A percentile compares a stretch with the other conserved stretches of the same genome.
phyloP scores from a whole-genome alignment of 768 basidiomycete genomes.

The Mycena polygramma region DNA sequence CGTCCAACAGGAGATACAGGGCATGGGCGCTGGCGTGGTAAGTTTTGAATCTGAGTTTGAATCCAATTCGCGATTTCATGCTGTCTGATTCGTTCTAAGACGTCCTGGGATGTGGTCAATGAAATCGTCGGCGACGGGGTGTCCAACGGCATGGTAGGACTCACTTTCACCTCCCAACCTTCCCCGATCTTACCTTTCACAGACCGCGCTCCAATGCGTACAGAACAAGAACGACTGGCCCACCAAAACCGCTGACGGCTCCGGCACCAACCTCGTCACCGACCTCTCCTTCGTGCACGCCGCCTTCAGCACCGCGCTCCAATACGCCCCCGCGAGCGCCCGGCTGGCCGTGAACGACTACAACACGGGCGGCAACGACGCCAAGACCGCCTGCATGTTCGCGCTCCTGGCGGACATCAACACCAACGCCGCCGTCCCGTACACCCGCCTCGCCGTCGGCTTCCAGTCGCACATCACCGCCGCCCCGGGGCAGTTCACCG shows the following conservation, averaged over 20 bases:
- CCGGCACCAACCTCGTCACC: constrained; percentile 25
- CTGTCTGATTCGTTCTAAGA: too few relatives aligned
- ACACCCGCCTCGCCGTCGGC: constrained; percentile 25
- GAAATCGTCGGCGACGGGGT: constrained; percentile 29
- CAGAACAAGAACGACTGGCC: constrained; percentile 35
- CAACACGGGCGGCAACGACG: constrained; percentile 31
- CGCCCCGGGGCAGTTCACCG: constrained; percentile 14
- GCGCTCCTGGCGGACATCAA: constrained; percentile 23
- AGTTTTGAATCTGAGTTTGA: not conserved
- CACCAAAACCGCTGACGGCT: constrained; percentile 29
- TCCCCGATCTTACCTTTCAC: not conserved
- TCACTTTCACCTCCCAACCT: not conserved
- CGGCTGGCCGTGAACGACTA: constrained; percentile 34
- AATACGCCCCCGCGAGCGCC: constrained; percentile 23
- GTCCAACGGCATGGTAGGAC: constrained; percentile 21
- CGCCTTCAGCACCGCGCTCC: constrained; percentile 28
- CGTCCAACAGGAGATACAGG: constrained; percentile 30
- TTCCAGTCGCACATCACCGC: constrained; percentile 33
- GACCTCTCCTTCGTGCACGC: constrained; percentile 30
- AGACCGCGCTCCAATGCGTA: constrained; percentile 31
- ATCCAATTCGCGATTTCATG: too few relatives aligned
- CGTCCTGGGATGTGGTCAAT: constrained; percentile 29
- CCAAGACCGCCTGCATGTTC: constrained; percentile 32
- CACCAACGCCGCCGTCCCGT: constrained; percentile 21
- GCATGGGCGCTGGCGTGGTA: constrained; percentile 21